A percentile compares a stretch with the other conserved stretches of the same genome.
phyloP scores from a whole-genome alignment of 2,329 filamentous ascomycete genomes.

The Pseudopithomyces chartarum region DNA sequence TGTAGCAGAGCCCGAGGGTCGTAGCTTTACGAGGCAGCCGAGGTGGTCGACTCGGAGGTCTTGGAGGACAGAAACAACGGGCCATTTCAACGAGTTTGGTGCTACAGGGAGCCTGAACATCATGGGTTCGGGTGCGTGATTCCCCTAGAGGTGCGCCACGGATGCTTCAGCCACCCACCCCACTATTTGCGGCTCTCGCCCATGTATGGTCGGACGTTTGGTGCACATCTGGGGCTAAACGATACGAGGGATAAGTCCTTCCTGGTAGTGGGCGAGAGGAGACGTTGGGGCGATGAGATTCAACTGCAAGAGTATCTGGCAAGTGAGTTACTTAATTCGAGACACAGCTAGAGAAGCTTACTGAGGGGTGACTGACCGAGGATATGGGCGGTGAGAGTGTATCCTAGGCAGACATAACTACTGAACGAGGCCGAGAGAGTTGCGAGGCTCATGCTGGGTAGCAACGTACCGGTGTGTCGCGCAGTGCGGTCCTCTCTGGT shows the following conservation, averaged over 20 bases:
- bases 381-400: background rate
- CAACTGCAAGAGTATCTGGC: background rate
- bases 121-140: background rate
- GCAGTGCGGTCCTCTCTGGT: constrained; percentile 6
- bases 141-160: constrained; percentile 1
- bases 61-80: background rate
- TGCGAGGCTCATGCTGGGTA: constrained; percentile 5
- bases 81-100: background rate
- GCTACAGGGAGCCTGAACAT: background rate
- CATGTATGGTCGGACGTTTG: background rate
- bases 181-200: background rate
- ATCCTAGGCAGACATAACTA: constrained; percentile 6
- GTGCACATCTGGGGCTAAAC: background rate
- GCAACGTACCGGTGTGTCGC: constrained; percentile 5
- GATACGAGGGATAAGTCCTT: background rate
- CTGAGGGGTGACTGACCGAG: background rate
- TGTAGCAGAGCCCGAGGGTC: background rate
- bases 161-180: constrained; percentile 1
- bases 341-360: constrained; percentile 8
- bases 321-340: constrained; percentile 2
- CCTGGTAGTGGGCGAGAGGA: background rate
- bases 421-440: background rate
- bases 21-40: background rate
- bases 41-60: constrained; percentile 3
- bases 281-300: background rate